These are phyloP conservation scores for Leccinum broughii DNA, from an alignment of 768 basidiomycete species.

Conservation along the genomic window DNA sequence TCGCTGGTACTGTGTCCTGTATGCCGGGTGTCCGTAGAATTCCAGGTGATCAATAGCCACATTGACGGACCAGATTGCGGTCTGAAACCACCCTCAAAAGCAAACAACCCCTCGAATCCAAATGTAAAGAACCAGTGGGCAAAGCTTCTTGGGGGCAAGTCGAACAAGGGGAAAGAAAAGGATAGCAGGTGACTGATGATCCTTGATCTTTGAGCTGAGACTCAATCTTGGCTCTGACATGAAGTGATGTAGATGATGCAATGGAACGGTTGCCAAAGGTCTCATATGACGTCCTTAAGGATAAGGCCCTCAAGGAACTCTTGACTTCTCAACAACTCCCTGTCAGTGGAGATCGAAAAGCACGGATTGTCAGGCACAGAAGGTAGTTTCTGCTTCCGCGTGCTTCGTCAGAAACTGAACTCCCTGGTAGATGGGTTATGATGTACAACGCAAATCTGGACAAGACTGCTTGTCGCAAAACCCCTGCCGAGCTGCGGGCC, in stretches of 20 bases:
- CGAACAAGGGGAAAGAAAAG: conserved; percentile 46
- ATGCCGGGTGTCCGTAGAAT: conserved; percentile 49
- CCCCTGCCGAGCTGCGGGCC: conserved; percentile 43
- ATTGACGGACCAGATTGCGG: conserved; percentile 58
- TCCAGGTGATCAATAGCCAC: conserved; percentile 58
- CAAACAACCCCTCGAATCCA: conserved; percentile 26
- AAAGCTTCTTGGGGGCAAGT: conserved; percentile 35
- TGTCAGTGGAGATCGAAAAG: conserved; percentile 49
- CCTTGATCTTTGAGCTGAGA: neutral
- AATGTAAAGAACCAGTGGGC: conserved; percentile 41
- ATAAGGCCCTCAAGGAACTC: conserved; percentile 57
- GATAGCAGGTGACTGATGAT: conserved; percentile 25
- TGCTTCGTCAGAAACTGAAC: neutral
- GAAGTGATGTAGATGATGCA: conserved; percentile 34
- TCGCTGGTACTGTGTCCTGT: conserved; percentile 59
- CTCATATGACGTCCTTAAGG: conserved; percentile 64
- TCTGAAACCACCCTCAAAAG: conserved; percentile 20
- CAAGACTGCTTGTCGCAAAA: conserved; percentile 49
- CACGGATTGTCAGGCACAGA: conserved; percentile 58
- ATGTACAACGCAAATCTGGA: conserved; percentile 73
- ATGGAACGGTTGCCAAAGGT: conserved; percentile 57
- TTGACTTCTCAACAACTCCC: conserved; percentile 52
- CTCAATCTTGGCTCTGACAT: conserved; percentile 23
- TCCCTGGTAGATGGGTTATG: conserved; percentile 58
- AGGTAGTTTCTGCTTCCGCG: conserved; percentile 38